Evolutionary conservation across 352 stramenopile species (phyloP), one percentile per base, ranked within the genome.

Genomic region (Pythium dissimile): DNA sequence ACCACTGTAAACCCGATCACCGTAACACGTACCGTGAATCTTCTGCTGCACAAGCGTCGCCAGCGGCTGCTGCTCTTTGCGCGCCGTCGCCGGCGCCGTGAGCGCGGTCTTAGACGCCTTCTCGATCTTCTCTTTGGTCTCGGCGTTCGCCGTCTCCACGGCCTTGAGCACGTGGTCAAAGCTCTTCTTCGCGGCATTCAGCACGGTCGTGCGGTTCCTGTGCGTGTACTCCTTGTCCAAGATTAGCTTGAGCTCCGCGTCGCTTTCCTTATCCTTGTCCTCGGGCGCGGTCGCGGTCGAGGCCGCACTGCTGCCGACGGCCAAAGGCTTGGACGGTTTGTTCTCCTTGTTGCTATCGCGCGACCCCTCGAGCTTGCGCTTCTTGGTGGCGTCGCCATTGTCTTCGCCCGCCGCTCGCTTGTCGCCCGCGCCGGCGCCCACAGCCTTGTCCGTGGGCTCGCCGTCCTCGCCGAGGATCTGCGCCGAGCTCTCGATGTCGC

Each of bases 51-150:
- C 73, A 11, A 90, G 62, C 31, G 69, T 63, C 27, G 76, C 65
- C 18, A 95, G 68, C 27, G 83, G 85, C 20, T 84, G 37, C 46
- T 89, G 75, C 51, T 92, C 77, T 47, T 92, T 91, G 43, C 71
- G 71, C 0, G 57, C 57, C 2, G 52, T 70, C 3, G 65, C 76
- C 0, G 83, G 74, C 34, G 72, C 38, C n/a, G 84, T 51, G 16
- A 87, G 54, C 42, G 80, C 68, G 16, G 73, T 62, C 58, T 93
- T 95, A 16, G 73, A 86, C 21, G 85, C 81, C 64, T 91, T 92
- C 47, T 93, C 82, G 49, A 92, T 91, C 58, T 90, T 89, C 64
- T 95, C 85, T 51, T 92, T 93, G 9, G 79, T 87, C 66, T 95
- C 85, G 2, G 81, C 84, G 52, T 93, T 89, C 41, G 91, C 75